Evolutionary conservation across 2,329 filamentous ascomycete genomes (phyloP), one percentile per base, ranked within the genome.

Genomic region (Colletotrichum sp.): DNA sequence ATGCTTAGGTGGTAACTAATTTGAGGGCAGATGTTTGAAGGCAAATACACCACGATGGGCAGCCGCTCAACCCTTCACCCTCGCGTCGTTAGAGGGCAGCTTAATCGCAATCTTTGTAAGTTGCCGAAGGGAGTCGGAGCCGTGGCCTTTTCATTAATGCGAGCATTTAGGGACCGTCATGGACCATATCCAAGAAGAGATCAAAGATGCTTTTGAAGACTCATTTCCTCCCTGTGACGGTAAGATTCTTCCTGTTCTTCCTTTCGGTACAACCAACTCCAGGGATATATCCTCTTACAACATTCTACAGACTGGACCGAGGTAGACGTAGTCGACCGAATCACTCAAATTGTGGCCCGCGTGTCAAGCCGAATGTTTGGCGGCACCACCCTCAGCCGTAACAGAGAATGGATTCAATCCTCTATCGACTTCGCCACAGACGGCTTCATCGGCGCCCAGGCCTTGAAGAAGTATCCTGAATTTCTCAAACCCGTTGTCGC

Each of bases 21-120:
- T 15, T 36, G 12, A 24, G 6, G 8, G 21, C n/a, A 66, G 62
- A 81, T 81, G 79, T 81, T 81, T 58, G 80, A 81, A 66, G 80
- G 79, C 18, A 78, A 78, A 68, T 81, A 81, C 68, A 81, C 79
- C 1, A 80, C 79, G 1, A 78, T 81, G 73, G 79, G 80, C 13
- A 80, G 77, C 43, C 76, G 79, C 11, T 78, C 76, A 8, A 79
- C 77, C 0, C 72, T 81, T 24, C 80, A 81, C 51, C 78, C 79
- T 12, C 73, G 79, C 3, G 78, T 79, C 2, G 76, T 78, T 38
- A 78, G 76, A 34, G 72, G 57, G 11, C 74, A 80, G 34, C 29
- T 82, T 5, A 81, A 80, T 61, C 77, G 77, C 12, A 62, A 64
- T 33, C 29, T 64, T 6, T 24, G 62, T 51, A 6, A 24, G 38